Base-by-base conservation (phyloP, 1,284 basidiomycete species). In the Peniophora sp. region DNA sequence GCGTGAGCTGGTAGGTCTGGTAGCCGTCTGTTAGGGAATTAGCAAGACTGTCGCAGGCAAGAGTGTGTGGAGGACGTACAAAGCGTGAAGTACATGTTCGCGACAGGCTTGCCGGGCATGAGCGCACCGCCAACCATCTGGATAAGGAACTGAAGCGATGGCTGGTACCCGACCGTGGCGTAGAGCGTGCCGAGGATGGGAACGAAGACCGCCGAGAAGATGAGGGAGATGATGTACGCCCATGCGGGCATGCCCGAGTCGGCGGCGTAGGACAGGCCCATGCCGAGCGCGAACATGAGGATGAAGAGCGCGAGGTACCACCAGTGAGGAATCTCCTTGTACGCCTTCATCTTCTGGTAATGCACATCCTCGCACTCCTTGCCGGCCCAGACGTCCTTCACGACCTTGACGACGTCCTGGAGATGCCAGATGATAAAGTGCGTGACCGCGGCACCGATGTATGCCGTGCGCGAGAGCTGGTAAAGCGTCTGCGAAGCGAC, bases 51-150 rank as follows among this genome's bases (percentile, higher is more conserved):
- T 45, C 12, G 23, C 10, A 20, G n/a, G 14, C 6, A 22, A 45
- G n/a, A 3, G 48, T 3, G 48, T 12, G 16, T 39, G 16, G 44
- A 47, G 48, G 54, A 10, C 52, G 38, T 51, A 35, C 52, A 59
- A 19, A 62, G 55, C 45, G 65, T 62, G 52, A 66, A 66, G 55
- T 70, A 70, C 60, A 72, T 65, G 62, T 74, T 74, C 43, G 71
- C 71, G 20, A 72, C 66, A 10, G 70, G 70, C 55, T 69, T 69
- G 23, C 71, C 70, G 1, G 69, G 70, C 35, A 69, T 61, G 35
- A 72, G 58, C 17, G 65, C 68, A 6, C 68, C 66, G 14, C 67
- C 65, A 44, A 74, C 57, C 68, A 45, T 45, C 44, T 45, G 44
- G 23, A 45, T 22, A 9, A 45, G 44, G 44, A 45, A 45, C n/a